Evolutionary conservation across 2,329 filamentous ascomycete species (phyloP).

Genomic region (Lecanicillium sp.): DNA sequence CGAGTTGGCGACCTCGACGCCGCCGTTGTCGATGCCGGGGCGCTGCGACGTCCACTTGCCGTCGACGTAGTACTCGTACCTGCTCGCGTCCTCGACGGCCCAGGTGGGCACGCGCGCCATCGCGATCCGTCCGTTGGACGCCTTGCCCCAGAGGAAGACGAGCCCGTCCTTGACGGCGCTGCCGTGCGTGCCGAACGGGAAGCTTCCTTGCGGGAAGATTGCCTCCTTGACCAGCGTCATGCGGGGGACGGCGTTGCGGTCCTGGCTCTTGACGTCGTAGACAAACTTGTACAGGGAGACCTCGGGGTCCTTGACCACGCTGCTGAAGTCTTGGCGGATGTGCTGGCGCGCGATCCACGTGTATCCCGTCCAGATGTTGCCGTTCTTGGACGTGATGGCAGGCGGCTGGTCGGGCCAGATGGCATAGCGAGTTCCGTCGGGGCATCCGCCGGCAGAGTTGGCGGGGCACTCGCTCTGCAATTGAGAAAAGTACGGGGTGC

Average conservation of each 20-base stretch:
- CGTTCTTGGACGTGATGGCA: neutral
- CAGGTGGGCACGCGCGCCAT: conserved; percentile 17
- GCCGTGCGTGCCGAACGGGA: conserved; percentile 9
- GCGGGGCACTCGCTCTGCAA: neutral
- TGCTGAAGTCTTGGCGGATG: conserved; percentile 11
- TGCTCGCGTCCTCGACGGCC: conserved; percentile 16
- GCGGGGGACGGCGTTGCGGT: conserved; percentile 9
- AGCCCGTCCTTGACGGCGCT: conserved; percentile 16
- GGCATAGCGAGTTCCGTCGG: conserved; percentile 9
- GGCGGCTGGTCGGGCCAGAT: conserved; percentile 13
- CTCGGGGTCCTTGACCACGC: conserved; percentile 9
- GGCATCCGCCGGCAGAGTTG: conserved; percentile 6
- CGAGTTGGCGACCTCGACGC: conserved; percentile 17
- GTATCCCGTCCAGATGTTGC: conserved; percentile 10
- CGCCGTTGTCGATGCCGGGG: conserved; percentile 14
- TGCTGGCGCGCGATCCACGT: conserved; percentile 10
- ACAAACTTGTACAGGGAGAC: conserved; percentile 13
- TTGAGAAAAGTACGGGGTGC: conserved; percentile 9
- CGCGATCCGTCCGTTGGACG: conserved; percentile 14
- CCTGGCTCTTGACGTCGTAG: conserved; percentile 7
- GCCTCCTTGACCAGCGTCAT: neutral
- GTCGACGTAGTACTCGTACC: conserved; percentile 19
- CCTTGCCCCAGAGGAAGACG: conserved; percentile 18
- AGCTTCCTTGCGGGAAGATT: no score
- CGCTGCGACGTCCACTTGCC: conserved; percentile 15